Conservation (phyloP, 805 yeast species). For the Nakazawaea populi region DNA sequence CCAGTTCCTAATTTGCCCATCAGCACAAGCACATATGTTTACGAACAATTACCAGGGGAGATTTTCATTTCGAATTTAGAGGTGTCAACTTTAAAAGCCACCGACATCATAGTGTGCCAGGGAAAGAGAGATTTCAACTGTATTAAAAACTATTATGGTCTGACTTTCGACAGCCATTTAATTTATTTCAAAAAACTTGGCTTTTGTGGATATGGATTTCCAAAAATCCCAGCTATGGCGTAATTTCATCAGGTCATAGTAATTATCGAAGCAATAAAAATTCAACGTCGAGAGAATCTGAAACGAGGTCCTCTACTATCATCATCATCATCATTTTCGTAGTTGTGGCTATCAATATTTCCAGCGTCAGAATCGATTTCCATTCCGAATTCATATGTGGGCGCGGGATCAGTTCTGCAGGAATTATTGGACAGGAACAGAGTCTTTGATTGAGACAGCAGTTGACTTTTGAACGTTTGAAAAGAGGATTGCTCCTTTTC, state of each 20-base stretch:
- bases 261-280: too few relatives aligned
- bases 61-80: constrained; percentile 16
- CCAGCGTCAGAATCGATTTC: background rate
- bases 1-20: constrained; percentile 18
- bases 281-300: constrained; percentile 18
- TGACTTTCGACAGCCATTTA: constrained; percentile 12
- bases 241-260: too few relatives aligned
- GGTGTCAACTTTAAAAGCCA: background rate
- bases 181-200: constrained; percentile 14
- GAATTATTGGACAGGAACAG: background rate
- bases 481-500: background rate
- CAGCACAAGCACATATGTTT: constrained; percentile 8
- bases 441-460: background rate
- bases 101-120: constrained; percentile 12
- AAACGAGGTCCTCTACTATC: constrained; percentile 26
- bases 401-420: background rate
- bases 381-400: background rate
- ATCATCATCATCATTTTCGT: constrained; percentile 12
- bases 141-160: constrained; percentile 8
- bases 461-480: background rate
- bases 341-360: too few relatives aligned
- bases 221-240: too few relatives aligned
- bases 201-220: constrained; percentile 10
- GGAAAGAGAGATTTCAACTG: constrained; percentile 11
- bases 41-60: constrained; percentile 18